Percentiles rank a stretch among this genome's conserved stretches.
Evolutionary conservation across 73 alveolate species (phyloP).

Genomic region (Blepharisma stoltei): DNA sequence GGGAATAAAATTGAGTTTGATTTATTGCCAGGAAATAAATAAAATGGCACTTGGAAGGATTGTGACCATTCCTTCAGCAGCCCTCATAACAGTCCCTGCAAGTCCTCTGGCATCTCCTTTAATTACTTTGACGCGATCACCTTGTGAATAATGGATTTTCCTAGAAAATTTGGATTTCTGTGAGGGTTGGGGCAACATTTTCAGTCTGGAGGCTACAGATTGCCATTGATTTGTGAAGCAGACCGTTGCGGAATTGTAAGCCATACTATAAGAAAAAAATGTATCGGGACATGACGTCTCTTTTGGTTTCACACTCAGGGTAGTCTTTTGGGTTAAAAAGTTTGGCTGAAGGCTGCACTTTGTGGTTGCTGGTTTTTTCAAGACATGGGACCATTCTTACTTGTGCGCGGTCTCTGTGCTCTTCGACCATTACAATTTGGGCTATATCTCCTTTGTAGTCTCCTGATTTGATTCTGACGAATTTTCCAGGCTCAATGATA

Average conservation of each 20-base stretch:
- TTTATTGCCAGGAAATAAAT: too few relatives aligned
- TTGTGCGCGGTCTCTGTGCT: conserved; percentile 56
- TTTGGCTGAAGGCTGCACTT: conserved; percentile 52
- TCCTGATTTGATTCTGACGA: conserved; percentile 80
- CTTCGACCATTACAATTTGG: conserved; percentile 73
- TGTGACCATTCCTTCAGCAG: conserved; percentile 52
- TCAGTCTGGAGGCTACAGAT: conserved; percentile 50
- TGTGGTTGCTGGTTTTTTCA: conserved; percentile 25
- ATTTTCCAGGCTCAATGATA: conserved; percentile 57
- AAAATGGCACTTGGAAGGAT: conserved; percentile 53
- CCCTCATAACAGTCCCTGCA: conserved; percentile 66
- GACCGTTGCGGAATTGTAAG: conserved; percentile 62
- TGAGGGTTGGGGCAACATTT: conserved; percentile 73
- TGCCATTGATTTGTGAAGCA: conserved; percentile 57
- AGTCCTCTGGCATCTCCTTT: conserved; percentile 70
- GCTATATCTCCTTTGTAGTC: conserved; percentile 82
- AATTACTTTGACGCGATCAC: conserved; percentile 73
- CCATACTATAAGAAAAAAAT: conserved; percentile 45
- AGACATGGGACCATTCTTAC: conserved; percentile 79
- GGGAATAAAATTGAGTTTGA: too few relatives aligned
- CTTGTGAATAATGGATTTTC: conserved; percentile 49
- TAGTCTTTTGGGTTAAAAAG: conserved; percentile 46
- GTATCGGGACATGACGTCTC: conserved; percentile 35
- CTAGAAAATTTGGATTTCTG: conserved; percentile 59
- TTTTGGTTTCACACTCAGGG: conserved; percentile 25